Evolutionary conservation across 2,329 filamentous ascomycete genomes (phyloP).

Genomic region (Trichoderma atroviride): DNA sequence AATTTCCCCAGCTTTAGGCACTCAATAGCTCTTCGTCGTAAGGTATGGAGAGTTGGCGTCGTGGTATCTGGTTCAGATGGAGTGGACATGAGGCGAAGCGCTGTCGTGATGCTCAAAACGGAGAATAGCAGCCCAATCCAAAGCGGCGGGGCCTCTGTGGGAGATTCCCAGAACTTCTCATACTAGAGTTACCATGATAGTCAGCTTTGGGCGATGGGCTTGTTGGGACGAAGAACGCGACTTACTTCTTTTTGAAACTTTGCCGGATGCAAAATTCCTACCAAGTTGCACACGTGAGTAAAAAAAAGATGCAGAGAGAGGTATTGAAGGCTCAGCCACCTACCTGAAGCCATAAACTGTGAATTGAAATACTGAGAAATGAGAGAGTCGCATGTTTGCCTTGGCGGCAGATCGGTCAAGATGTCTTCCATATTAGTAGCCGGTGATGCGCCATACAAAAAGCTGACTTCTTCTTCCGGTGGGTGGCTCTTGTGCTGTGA

Average conservation of each 20-base stretch:
- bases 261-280: constrained; percentile 11
- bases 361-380: constrained; percentile 18
- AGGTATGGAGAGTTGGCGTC: no score
- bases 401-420: background rate
- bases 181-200: background rate
- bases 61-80: background rate
- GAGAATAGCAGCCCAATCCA: constrained; percentile 9
- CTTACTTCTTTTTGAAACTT: constrained; percentile 18
- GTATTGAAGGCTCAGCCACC: background rate
- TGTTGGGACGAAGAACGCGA: background rate
- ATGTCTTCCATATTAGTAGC: background rate
- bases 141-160: background rate
- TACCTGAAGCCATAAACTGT: constrained; percentile 2
- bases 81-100: background rate
- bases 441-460: background rate
- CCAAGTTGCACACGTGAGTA: background rate
- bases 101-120: background rate
- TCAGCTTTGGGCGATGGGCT: background rate
- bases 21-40: background rate
- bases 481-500: background rate
- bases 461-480: background rate
- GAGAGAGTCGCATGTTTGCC: background rate
- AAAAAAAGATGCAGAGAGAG: background rate
- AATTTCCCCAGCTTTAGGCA: constrained; percentile 4
- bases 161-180: constrained; percentile 16